A percentile compares a stretch with the other conserved stretches of the same genome.
Conservation (phyloP, 495 filamentous ascomycete species). For the Aspergillus coremiiformis region DNA sequence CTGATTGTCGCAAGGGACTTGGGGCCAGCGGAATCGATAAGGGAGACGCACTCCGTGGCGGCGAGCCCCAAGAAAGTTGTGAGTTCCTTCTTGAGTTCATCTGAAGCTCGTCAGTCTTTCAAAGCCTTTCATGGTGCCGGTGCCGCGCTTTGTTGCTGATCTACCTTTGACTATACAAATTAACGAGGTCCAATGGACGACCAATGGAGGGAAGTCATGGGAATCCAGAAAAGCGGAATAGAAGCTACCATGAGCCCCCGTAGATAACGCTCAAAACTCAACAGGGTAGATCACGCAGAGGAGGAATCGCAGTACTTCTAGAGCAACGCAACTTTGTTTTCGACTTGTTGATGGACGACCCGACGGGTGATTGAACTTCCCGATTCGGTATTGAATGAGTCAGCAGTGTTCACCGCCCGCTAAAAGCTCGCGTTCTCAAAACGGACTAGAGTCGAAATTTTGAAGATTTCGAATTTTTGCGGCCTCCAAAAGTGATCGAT, state of each 20-base stretch:
- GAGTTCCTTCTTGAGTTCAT: constrained; percentile 30
- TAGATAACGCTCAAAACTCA: too few species aligned
- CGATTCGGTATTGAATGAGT: constrained; percentile 25
- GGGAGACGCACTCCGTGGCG: constrained; percentile 26
- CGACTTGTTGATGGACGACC: constrained; percentile 7
- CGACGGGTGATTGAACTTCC: constrained; percentile 7
- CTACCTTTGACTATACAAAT: neutral
- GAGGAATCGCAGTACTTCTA: too few species aligned
- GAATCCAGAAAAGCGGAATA: neutral
- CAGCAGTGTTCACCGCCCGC: constrained; percentile 20
- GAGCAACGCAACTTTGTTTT: too few species aligned
- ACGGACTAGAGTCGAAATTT: constrained; percentile 38
- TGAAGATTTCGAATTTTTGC: constrained; percentile 39
- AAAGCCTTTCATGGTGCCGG: too few species aligned
- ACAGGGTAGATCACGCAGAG: neutral
- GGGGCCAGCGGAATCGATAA: constrained; percentile 24
- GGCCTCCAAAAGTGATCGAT: constrained; percentile 15
- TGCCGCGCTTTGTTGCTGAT: neutral
- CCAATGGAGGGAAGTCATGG: neutral
- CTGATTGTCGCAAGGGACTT: constrained; percentile 23
- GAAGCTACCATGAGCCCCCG: neutral
- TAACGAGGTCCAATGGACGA: neutral
- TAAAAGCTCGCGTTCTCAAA: constrained; percentile 14
- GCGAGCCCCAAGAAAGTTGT: constrained; percentile 27
- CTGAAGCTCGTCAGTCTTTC: constrained; percentile 7